Evolutionary conservation across 306 rosid species (phyloP).

Genomic region (Albizia julibrissin): DNA sequence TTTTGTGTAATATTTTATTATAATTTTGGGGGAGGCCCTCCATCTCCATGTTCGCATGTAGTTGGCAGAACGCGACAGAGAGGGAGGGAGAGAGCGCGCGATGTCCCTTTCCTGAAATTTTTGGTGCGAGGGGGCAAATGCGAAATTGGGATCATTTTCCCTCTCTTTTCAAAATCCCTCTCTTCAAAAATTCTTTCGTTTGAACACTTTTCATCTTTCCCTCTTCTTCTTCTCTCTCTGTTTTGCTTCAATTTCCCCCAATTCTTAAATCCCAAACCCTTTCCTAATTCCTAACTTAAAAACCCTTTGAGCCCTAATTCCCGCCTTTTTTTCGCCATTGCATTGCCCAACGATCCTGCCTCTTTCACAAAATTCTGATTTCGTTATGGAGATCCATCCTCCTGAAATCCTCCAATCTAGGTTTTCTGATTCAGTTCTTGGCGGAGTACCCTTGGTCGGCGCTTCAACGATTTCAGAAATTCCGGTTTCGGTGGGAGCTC

Average conservation of each 20-base stretch:
- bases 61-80: background rate
- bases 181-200: constrained; percentile 21
- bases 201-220: constrained; percentile 47
- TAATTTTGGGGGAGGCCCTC: background rate
- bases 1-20: too few relatives aligned
- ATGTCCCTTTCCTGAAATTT: constrained; percentile 33
- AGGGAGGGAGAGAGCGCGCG: constrained; percentile 19
- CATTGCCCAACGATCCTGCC: background rate
- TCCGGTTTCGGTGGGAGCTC: background rate
- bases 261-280: constrained; percentile 27
- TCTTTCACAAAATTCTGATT: background rate
- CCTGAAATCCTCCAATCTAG: background rate
- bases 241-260: background rate
- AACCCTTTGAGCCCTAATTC: background rate
- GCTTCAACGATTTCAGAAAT: background rate
- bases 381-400: background rate
- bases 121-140: constrained; percentile 19
- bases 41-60: background rate
- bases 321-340: background rate
- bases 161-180: constrained; percentile 42
- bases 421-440: constrained; percentile 1
- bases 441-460: background rate
- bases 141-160: constrained; percentile 38
- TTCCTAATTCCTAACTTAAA: constrained; percentile 12
- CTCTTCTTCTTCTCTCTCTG: constrained; percentile 30